phyloP scores from a whole-genome alignment of 83 land plant genomes.

The Picea mariana region DNA sequence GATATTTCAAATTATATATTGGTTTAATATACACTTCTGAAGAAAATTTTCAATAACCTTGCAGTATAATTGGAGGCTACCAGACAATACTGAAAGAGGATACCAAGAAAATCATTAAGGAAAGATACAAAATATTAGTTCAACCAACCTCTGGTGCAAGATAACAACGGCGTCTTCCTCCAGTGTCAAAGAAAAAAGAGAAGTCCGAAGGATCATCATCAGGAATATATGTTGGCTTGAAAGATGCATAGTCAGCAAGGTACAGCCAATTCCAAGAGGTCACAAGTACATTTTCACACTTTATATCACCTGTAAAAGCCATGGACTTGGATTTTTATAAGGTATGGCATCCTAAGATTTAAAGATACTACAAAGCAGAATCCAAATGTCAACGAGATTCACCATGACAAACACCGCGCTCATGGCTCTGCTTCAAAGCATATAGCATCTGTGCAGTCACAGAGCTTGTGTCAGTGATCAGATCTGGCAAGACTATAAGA shows the following conservation, averaged over 20 bases:
- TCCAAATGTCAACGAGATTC: too few relatives aligned
- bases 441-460: too few relatives aligned
- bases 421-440: slow-evolving; percentile 96
- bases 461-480: too few relatives aligned
- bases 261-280: slow-evolving; percentile 99
- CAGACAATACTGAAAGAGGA: not conserved
- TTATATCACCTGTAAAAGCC: too few relatives aligned
- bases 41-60: not conserved
- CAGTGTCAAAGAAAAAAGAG: slow-evolving; percentile 97
- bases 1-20: too few relatives aligned
- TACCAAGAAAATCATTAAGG: not conserved
- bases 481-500: too few relatives aligned
- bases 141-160: slow-evolving; percentile 99
- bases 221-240: slow-evolving; percentile 97
- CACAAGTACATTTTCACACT: slow-evolving; percentile 99
- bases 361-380: too few relatives aligned
- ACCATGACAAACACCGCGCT: slow-evolving; percentile 97
- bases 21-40: too few relatives aligned
- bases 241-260: slow-evolving; percentile 97
- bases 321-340: too few relatives aligned
- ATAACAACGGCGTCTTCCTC: slow-evolving; percentile 95
- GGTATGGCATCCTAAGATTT: too few relatives aligned
- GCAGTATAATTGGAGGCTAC: not conserved
- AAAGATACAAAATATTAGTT: too few relatives aligned
- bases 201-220: slow-evolving; percentile 97